phyloP scores from a whole-genome alignment of 78 protist genomes.

The Dictyostelium purpureum region DNA sequence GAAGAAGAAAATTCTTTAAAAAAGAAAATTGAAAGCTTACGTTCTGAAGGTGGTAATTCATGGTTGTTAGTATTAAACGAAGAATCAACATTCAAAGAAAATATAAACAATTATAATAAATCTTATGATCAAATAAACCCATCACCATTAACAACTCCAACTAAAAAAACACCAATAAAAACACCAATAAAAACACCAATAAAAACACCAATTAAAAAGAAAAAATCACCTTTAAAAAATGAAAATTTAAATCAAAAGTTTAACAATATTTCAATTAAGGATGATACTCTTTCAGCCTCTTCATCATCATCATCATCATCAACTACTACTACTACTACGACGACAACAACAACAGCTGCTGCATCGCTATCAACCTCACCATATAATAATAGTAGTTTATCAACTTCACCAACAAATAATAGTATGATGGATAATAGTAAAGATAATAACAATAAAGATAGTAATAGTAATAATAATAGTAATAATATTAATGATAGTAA shows the following conservation, averaged over 20 bases:
- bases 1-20: conserved; percentile 28
- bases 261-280: not conserved
- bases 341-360: not conserved
- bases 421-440: not conserved
- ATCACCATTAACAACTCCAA: not conserved
- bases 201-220: not conserved
- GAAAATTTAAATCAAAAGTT: not conserved
- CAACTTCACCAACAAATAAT: not conserved
- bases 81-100: conserved; percentile 4
- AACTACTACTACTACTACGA: not conserved
- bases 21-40: conserved; percentile 24
- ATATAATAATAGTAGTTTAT: not conserved
- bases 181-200: not conserved
- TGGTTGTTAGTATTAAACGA: conserved; percentile 69
- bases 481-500: too few species aligned
- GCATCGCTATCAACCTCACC: not conserved
- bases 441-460: not conserved
- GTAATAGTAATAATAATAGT: too few species aligned
- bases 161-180: not conserved
- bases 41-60: conserved; percentile 61
- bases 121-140: not conserved
- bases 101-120: not conserved
- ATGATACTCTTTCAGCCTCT: not conserved
- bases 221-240: not conserved
- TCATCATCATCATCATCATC: not conserved